Evolutionary conservation across 2,329 filamentous ascomycete genomes (phyloP), one percentile per base, ranked within the genome.

Genomic region (Juglanconis oblonga): DNA sequence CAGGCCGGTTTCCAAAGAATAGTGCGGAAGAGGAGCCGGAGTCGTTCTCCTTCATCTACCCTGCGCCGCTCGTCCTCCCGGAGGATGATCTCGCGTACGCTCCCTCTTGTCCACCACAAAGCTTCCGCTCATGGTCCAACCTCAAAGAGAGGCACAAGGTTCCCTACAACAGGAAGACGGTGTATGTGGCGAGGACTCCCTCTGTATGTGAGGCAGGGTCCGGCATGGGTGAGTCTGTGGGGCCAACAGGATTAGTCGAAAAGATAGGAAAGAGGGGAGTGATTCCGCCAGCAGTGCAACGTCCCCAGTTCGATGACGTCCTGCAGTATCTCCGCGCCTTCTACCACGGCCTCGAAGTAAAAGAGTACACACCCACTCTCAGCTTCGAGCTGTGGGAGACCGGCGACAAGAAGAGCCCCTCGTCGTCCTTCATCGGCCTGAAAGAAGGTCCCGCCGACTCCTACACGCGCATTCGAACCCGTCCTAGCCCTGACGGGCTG

Each of bases 21-120:
- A 14, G 55, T 32, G 4, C 65, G 8, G 48, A 64, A 1, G 59
- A 66, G 3, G 56, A 64, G 2, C 60, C 67, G 5, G 60, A 54
- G 49, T 61, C 61, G 8, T 64, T 73, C 24, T 56, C 59, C 0
- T 65, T 61, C 36, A 71, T 74, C 0, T 89, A 87, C 62, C 86
- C 86, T 0, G 82, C 75, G 0, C 85, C 86, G 0, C 68, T 89
- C 5, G 73, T 87, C 0, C 72, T 89, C 0, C 86, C 87, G 0
- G 77, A 74, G 2, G 86, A 89, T 66, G 82, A 84, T 24, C 74
- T 90, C 1, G 78, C 80, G 0, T 70, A 76, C 38, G 80, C 88
- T 44, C 80, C 82, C 1, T 73, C 79, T 5, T 77, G 76, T 44
- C 74, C 77, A 1, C 71, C 79, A 0, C 86, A 89, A 63, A 81